Evolutionary conservation across 805 yeast genomes (phyloP), one percentile per base, ranked within the genome.

Genomic region (Myxozyma sirexii): DNA sequence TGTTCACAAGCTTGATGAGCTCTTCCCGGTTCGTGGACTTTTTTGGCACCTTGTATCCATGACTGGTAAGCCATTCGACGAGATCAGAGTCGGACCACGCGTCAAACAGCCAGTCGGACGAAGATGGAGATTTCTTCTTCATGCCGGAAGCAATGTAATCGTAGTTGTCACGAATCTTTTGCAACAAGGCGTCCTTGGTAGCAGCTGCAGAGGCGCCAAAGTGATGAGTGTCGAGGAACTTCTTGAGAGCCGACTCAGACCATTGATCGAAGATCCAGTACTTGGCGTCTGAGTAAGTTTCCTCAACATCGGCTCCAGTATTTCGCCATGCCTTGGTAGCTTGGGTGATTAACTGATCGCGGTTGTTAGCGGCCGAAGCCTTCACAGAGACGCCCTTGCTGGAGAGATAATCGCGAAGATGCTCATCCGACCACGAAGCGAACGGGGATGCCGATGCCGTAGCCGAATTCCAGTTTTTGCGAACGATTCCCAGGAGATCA

Each of bases 51-150:
- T 56, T 41, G 39, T 65, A 56, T n/a, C 64, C 63, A 47, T 67
- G 63, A 6, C 41, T 51, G 7, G 38, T 55, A 4, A 67, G 56
- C 61, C 69, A 67, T 24, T 47, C 60, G 6, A 43, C 39, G 17
- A 67, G 55, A 21, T 67, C 68, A 10, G 59, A 42, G 24, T 67
- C 67, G 6, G 69, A 46, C 69, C 69, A 67, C 17, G 66, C 59
- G 24, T 66, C 65, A 47, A 64, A 67, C 13, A 67, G 48, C 69
- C 69, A 67, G 21, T 62, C 61, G 7, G 60, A 27, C 5, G 54
- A 45, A 15, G 35, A 23, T 31, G 54, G 41, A 2, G 54, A 21
- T 17, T 29, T 27, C 27, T 37, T 41, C 13, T 60, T 43, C 17
- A 58, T 24, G 4, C 51, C 48, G 42, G 60, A 31, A 7, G 38